Conservation (phyloP, 257 asterid genomes). For the Solanum sejunctum region DNA sequence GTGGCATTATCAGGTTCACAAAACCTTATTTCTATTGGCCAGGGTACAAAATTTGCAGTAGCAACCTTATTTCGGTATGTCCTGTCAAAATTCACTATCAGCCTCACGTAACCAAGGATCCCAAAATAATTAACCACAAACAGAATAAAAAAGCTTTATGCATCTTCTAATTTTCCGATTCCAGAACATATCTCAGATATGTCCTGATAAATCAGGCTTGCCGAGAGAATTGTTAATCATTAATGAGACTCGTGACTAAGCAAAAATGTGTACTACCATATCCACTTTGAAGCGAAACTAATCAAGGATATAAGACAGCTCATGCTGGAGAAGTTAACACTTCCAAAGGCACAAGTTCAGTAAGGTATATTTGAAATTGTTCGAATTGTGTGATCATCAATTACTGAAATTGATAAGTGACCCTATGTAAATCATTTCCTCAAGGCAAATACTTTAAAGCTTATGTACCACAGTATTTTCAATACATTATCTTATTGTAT, state of each 20-base stretch:
- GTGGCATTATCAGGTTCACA: slow-evolving; percentile 63
- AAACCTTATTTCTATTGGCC: slow-evolving; percentile 92
- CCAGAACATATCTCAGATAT: neutral
- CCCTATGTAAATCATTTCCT: neutral
- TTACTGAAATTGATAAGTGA: too few relatives aligned
- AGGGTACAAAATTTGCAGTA: slow-evolving; percentile 45
- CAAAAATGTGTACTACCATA: neutral
- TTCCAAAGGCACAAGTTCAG: neutral
- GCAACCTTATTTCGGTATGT: slow-evolving; percentile 84
- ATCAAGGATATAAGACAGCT: neutral
- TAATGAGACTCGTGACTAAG: neutral
- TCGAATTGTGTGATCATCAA: too few relatives aligned
- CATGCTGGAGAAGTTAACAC: neutral
- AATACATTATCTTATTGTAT: neutral
- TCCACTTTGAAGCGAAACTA: neutral
- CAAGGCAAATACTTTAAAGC: neutral
- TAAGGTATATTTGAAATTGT: neutral
- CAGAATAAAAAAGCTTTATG: neutral
- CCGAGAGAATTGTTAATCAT: neutral
- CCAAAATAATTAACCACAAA: neutral
- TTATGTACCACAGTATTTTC: neutral
- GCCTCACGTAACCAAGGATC: neutral
- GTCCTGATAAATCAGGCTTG: neutral
- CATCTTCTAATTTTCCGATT: neutral
- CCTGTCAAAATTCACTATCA: slow-evolving; percentile 32